Conservation (phyloP, 306 rosid species). For the Argentina anserina region DNA sequence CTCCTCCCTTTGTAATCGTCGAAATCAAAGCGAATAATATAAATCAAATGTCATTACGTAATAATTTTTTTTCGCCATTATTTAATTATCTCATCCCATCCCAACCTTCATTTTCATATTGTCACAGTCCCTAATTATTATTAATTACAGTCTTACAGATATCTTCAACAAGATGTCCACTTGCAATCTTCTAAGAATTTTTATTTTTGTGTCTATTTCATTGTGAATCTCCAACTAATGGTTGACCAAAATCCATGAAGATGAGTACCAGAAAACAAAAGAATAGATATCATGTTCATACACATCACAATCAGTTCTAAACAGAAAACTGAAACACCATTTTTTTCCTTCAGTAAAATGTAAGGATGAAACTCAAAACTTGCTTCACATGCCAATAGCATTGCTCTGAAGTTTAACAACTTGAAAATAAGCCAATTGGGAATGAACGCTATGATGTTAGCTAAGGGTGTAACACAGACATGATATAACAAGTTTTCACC, state of each 20-base stretch:
- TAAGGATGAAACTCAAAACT: not conserved
- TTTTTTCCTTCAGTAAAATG: not conserved
- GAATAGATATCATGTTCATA: not conserved
- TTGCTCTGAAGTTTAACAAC: slow-evolving; percentile 1
- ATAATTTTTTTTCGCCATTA: not conserved
- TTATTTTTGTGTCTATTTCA: not conserved
- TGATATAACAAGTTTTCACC: slow-evolving; percentile 60
- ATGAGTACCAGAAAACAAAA: not conserved
- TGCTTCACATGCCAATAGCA: not conserved
- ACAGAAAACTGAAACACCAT: not conserved
- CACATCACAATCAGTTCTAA: not conserved
- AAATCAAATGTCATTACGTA: not conserved
- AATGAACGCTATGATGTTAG: slow-evolving; percentile 17
- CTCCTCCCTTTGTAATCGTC: not conserved
- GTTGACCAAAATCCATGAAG: slow-evolving; percentile 7
- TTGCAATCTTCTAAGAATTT: not conserved
- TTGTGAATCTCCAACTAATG: not conserved
- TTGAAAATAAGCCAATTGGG: slow-evolving; percentile 3
- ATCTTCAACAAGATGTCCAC: not conserved
- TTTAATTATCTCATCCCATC: not conserved
- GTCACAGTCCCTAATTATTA: not conserved
- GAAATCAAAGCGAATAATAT: not conserved
- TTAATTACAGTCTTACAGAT: no score
- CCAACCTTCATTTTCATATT: not conserved
- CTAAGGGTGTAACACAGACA: slow-evolving; percentile 22